A percentile compares a stretch with the other conserved stretches of the same genome.
Conservation (phyloP, 1,284 basidiomycete species). For the Laetiporus sulphureus region DNA sequence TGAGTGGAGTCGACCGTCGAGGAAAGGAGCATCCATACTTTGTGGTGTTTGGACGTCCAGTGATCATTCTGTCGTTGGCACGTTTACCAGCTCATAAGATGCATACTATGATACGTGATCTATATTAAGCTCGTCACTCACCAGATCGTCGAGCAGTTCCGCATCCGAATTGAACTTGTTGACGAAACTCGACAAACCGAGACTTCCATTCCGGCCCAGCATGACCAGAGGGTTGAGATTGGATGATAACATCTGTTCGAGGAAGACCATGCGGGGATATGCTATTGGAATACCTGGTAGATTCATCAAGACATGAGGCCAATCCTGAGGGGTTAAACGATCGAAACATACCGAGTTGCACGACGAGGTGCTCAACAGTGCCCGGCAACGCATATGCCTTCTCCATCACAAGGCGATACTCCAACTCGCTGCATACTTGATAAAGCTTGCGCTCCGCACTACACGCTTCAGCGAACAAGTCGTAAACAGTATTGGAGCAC, state of each 20-base stretch:
- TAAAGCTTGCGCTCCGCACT: slow-evolving; percentile 80
- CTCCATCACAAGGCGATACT: slow-evolving; percentile 75
- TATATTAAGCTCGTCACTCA: slow-evolving; percentile 28
- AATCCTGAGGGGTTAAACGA: background rate
- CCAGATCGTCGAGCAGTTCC: slow-evolving; percentile 88
- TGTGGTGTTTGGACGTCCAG: slow-evolving; percentile 81
- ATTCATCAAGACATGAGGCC: background rate
- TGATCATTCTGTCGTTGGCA: slow-evolving; percentile 66
- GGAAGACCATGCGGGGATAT: slow-evolving; percentile 90
- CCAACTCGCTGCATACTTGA: slow-evolving; percentile 65
- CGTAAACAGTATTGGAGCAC: background rate
- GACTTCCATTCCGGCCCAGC: slow-evolving; percentile 54
- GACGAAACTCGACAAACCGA: slow-evolving; percentile 74
- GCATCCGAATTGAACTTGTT: slow-evolving; percentile 92
- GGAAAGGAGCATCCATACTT: too few relatives aligned
- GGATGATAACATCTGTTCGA: slow-evolving; percentile 71
- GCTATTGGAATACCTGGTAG: slow-evolving; percentile 67
- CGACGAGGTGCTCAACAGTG: slow-evolving; percentile 72
- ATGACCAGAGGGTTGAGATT: slow-evolving; percentile 80
- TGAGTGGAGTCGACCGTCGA: background rate
- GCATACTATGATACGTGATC: too few relatives aligned
- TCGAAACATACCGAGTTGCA: slow-evolving; percentile 36
- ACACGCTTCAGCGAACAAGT: slow-evolving; percentile 1
- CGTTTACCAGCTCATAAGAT: background rate
- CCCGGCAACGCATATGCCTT: slow-evolving; percentile 50